Base-by-base conservation (phyloP, 768 basidiomycete genomes). In the Lactifluus rugatus region DNA sequence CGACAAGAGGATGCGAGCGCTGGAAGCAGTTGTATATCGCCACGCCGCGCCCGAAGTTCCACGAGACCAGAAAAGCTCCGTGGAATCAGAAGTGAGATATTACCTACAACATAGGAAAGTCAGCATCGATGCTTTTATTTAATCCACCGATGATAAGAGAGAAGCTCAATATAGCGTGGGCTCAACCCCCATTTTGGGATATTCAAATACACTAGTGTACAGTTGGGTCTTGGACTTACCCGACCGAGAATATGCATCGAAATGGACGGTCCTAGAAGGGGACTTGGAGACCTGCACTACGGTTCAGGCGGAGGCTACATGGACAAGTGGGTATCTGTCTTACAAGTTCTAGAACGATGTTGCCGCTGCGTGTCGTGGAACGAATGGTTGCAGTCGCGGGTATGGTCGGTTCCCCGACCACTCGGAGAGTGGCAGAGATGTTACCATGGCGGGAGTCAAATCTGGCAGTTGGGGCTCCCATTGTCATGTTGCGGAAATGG, bases 81-180 rank as follows among this genome's bases (percentile, higher is more conserved):
- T 48, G 62, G 62, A n/a, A 62, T 50, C 37, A 62, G 53, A 51
- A 62, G 49, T 45, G 56, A 39, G 26, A 60, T 41, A 52, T 61
- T 61, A 48, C 60, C 60, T 61, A 53, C 42, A 56, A 55, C 32
- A 37, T 25, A 19, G 21, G 58, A 46, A 60, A 56, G 58, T 60
- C 48, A 60, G 58, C 31, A 41, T 50, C 28, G 16, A 49, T 34
- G 19, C 44, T 39, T 48, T 49, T 54, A 41, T 32, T 52, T 16
- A 44, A 57, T 48, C 25, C 31, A 51, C 37, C 23, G 31, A 57
- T 28, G 46, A 57, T 52, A 48, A 52, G 39, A 25, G 23, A 52
- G 56, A 57, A 48, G 56, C 32, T 17, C 32, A 26, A 10, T 6
- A 48, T 21, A 31, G 39, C 32, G 36, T 17, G 21, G 45, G 47